Base-by-base conservation (phyloP, 257 asterid genomes). In the Linaria vulgaris region DNA sequence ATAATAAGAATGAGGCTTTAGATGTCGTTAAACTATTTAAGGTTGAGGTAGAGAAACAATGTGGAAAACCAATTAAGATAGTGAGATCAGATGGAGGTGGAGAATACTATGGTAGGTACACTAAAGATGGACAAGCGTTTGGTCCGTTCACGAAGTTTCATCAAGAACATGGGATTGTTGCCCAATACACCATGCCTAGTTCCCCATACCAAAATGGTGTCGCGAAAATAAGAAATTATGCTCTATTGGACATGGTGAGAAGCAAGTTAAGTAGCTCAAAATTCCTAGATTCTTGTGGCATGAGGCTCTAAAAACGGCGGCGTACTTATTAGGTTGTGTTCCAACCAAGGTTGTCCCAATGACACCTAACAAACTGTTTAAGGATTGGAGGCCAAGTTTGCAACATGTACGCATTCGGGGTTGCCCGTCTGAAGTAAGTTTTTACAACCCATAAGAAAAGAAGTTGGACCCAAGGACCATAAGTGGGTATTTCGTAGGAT, bases 141-240 rank as follows among this genome's bases (percentile, higher is more conserved):
- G 14, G 27, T 51, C 25, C 57, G 6, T 58, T 58, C 19, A 50
- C 31, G 31, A 59, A 59, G 52, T 59, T 59, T 43, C 52, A 38
- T 19, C 19, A 39, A 59, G 19, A 59, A 12, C 11, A 43, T 39
- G 17, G 34, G 17, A 59, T 59, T 12, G 34, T 38, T 61, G 54
- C 27, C 25, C 56, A 59, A 39, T n/a, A n/a, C 30, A 59, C 52
- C 9, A 25, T 15, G 24, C 46, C 46, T 34, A 27, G 47, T 56
- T 56, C 46, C 17, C 62, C 62, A 9, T 15, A 56, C 15, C 47
- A 56, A 8, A 56, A 31, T 31, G 47, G 62, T 19, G 62, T 56
- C 0, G n/a, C 47, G 2, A 43, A 56, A 56, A 56, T 45, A 31
- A 56, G 47, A 56, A 56, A 37, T 21, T 22, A 12, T n/a, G 34